These are phyloP conservation scores for Schrenkiella parvula DNA, from an alignment of 345 rosid species.

Conservation along the genomic window DNA sequence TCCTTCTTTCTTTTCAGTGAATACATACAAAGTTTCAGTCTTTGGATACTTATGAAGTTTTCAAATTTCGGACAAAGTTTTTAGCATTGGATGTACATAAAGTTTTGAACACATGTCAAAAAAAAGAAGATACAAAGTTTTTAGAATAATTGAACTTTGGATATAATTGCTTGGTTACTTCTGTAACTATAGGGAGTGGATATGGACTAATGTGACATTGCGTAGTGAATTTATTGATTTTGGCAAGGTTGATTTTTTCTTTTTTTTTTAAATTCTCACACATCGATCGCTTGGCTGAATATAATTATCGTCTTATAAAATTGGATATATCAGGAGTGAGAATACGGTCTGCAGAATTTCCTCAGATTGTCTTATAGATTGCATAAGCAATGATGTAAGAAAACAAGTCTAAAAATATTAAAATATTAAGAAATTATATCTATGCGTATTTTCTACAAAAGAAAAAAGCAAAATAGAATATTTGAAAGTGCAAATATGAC, in stretches of 20 bases:
- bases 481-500: conserved; percentile 13
- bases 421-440: too few species aligned
- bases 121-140: too few species aligned
- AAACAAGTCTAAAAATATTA: not conserved
- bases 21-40: not conserved
- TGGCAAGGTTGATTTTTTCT: not conserved
- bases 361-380: conserved; percentile 23
- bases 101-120: too few species aligned
- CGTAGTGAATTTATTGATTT: not conserved
- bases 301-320: not conserved
- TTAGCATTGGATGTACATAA: not conserved
- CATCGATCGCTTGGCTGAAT: not conserved
- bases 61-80: not conserved
- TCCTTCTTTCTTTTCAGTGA: conserved; percentile 15
- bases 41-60: not conserved
- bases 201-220: not conserved
- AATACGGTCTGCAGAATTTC: conserved; percentile 16
- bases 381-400: conserved; percentile 24
- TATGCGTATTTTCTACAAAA: not conserved
- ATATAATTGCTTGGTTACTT: not conserved
- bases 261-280: not conserved
- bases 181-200: too few species aligned
- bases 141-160: not conserved
- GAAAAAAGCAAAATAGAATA: not conserved
- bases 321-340: not conserved